Evolutionary conservation across 768 basidiomycete genomes (phyloP), one percentile per base, ranked within the genome.

Genomic region (Sistotremastrum suecicum): DNA sequence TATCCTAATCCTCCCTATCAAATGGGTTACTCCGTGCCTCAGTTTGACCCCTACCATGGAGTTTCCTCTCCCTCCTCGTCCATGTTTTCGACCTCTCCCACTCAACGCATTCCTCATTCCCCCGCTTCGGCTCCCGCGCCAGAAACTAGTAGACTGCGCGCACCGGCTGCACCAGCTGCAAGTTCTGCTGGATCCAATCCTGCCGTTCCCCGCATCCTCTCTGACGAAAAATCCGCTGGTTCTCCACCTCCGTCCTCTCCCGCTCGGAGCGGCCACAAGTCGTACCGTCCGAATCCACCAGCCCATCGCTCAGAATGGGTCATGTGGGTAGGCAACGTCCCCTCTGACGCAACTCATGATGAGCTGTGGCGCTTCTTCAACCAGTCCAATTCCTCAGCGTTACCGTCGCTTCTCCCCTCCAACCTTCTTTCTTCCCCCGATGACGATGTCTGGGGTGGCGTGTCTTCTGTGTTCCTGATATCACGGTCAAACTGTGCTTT

Each of bases 321-420:
- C 1, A 88, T 91, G 86, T 95, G 92, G 92, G 80, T 79, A 8
- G 92, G 92, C 7, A 97, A 97, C 56, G 83, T 95, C 3, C 86
- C 87, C 2, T 70, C 72, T 4, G 86, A 91, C 54, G 78, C 87
- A 10, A 77, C 76, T 3, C 75, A 88, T 49, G 80, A 88, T 52
- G 91, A 95, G 56, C 67, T 95, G 3, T 85, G 81, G 83, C 67
- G 67, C 5, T 92, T 91, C 60, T 91, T 97, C 65, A 80, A 72
- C 50, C 56, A 61, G 41, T 49, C 57, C 5, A 47, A 41, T 9
- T 50, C 50, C 20, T 37, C 42, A 29, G 32, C 34, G 5, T 41
- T 46, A 28, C 45, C 45, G 39, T 37, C 32, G 7, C 30, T 28
- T n/a, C 34, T n/a, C 33, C 12, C 32, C n/a, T 35, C 47, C 6